Evolutionary conservation across 1,139 yeast species (phyloP).

Genomic region (Taphrina deformans): DNA sequence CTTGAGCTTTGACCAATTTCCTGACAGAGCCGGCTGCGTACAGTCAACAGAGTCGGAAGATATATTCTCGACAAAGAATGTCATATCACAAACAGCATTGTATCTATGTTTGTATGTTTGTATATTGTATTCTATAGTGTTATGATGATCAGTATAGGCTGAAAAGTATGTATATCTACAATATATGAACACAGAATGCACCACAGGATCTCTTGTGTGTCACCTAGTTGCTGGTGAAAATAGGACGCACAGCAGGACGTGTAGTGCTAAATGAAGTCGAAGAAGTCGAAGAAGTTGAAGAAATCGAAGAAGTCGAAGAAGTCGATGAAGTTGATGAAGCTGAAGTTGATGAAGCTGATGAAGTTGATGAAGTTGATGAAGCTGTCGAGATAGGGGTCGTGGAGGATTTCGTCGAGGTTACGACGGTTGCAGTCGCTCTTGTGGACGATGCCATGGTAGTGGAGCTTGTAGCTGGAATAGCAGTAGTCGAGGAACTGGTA

Average conservation of each 20-base stretch:
- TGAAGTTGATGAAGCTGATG: too few species aligned
- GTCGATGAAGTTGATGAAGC: too few species aligned
- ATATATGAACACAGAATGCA: not conserved
- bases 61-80: too few species aligned
- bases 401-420: conserved; percentile 3
- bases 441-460: not conserved
- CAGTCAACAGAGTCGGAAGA: too few species aligned
- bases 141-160: not conserved
- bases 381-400: not conserved
- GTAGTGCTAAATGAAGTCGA: not conserved
- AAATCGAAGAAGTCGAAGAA: too few species aligned
- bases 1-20: too few species aligned
- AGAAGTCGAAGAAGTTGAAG: too few species aligned
- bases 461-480: not conserved
- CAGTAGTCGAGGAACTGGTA: not conserved
- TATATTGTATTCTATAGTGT: not conserved
- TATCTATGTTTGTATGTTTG: not conserved
- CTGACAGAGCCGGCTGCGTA: too few species aligned
- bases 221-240: not conserved
- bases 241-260: not conserved
- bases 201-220: not conserved
- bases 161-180: not conserved
- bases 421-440: not conserved
- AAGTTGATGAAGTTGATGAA: too few species aligned
- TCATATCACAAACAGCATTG: too few species aligned